Evolutionary conservation across 2,329 filamentous ascomycete genomes (phyloP), one percentile per base, ranked within the genome.

Genomic region (Fusarium sp.): DNA sequence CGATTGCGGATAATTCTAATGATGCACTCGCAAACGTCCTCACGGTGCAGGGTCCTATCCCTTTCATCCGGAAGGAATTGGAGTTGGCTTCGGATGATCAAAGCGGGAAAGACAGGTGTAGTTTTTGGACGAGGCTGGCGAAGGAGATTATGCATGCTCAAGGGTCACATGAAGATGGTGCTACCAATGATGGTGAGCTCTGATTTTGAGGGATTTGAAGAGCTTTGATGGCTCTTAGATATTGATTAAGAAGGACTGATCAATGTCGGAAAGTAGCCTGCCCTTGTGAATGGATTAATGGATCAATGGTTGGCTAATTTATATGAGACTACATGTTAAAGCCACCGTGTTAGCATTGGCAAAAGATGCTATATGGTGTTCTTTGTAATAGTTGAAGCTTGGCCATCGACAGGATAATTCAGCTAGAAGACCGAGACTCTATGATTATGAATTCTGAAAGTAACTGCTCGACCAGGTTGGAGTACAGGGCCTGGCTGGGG

Each of bases 381-480:
- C n/a, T n/a, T n/a, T n/a, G n/a, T n/a, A n/a, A n/a, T n/a, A n/a
- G n/a, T n/a, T n/a, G n/a, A n/a, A n/a, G n/a, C n/a, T n/a, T n/a
- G n/a, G n/a, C n/a, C n/a, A n/a, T n/a, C n/a, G n/a, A n/a, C n/a
- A n/a, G n/a, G n/a, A n/a, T n/a, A n/a, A n/a, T n/a, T n/a, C n/a
- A n/a, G n/a, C n/a, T n/a, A n/a, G n/a, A n/a, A n/a, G n/a, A n/a
- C n/a, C n/a, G n/a, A n/a, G n/a, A 9, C 71, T 10, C 17, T 57
- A n/a, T n/a, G n/a, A n/a, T n/a, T n/a, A n/a, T n/a, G n/a, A n/a
- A n/a, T n/a, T n/a, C n/a, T n/a, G n/a, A n/a, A n/a, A n/a, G n/a
- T n/a, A n/a, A n/a, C n/a, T n/a, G n/a, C 27, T 75, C 73, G 3
- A 75, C n/a, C 1, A 75, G 2, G 7, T 75, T 75, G 1, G 56